Evolutionary conservation across 805 yeast genomes (phyloP).

Genomic region (Cyberlindnera mycetangii): DNA sequence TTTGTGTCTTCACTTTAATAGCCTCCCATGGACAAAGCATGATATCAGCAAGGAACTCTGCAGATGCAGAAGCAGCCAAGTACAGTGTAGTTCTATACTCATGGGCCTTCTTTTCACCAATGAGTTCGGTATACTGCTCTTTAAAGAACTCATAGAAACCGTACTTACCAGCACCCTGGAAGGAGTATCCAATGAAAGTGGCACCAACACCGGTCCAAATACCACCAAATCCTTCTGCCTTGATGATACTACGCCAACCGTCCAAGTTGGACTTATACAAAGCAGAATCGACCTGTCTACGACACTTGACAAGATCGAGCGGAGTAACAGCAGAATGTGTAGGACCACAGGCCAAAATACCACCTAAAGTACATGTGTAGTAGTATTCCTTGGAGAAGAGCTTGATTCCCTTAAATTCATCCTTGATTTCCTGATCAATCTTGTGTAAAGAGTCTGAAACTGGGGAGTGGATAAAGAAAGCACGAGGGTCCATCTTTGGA

Average conservation of each 20-base stretch:
- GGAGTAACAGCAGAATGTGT: constrained; percentile 95
- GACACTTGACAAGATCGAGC: constrained; percentile 87
- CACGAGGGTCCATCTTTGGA: neutral
- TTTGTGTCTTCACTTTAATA: constrained; percentile 90
- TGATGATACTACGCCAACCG: constrained; percentile 77
- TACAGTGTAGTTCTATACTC: constrained; percentile 72
- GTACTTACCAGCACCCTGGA: constrained; percentile 97
- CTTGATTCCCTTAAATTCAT: constrained; percentile 19
- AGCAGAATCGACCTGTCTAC: constrained; percentile 79
- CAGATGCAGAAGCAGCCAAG: constrained; percentile 85
- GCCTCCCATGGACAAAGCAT: constrained; percentile 93
- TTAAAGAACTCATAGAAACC: constrained; percentile 94
- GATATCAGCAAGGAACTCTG: constrained; percentile 90
- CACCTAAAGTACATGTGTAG: constrained; percentile 60
- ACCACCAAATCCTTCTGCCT: constrained; percentile 70
- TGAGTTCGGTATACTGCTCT: constrained; percentile 62
- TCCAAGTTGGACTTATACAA: constrained; percentile 74
- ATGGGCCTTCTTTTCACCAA: constrained; percentile 60
- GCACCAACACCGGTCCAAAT: constrained; percentile 90
- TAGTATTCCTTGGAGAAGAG: constrained; percentile 40
- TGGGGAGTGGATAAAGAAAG: constrained; percentile 14
- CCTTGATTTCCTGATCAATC: constrained; percentile 13
- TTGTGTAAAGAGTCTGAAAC: constrained; percentile 4
- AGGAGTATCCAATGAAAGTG: constrained; percentile 86
- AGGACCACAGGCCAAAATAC: constrained; percentile 88